A percentile compares a stretch with the other conserved stretches of the same genome.
These are phyloP conservation scores for Lactarius indigo DNA, from an alignment of 768 basidiomycete genomes.

Conservation along the genomic window DNA sequence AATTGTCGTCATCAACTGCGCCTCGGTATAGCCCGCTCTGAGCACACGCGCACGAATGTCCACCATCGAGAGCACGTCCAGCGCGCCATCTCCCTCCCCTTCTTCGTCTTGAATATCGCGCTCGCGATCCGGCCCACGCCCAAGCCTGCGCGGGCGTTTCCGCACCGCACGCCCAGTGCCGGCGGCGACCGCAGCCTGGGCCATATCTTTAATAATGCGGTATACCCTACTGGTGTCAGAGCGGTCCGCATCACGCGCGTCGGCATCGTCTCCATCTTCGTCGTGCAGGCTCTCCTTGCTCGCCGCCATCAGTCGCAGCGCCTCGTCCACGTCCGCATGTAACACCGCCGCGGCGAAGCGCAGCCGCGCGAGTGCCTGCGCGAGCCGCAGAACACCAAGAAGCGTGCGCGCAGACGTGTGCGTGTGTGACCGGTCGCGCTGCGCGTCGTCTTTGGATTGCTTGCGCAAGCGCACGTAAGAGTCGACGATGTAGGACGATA, in stretches of 20 bases:
- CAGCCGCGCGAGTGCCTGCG: constrained; percentile 91
- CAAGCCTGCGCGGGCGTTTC: constrained; percentile 52
- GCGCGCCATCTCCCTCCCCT: constrained; percentile 39
- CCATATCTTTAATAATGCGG: constrained; percentile 88
- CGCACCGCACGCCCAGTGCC: constrained; percentile 39
- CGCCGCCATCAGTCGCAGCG: constrained; percentile 93
- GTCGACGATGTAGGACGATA: constrained; percentile 91
- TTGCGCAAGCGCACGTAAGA: constrained; percentile 95
- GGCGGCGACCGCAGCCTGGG: constrained; percentile 35
- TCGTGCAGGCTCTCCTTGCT: constrained; percentile 90
- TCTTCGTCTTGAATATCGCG: constrained; percentile 61
- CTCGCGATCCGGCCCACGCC: constrained; percentile 57
- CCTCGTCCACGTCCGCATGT: constrained; percentile 91
- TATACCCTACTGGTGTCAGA: constrained; percentile 83
- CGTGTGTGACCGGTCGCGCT: constrained; percentile 84
- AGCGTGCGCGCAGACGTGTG: constrained; percentile 97
- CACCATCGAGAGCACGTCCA: constrained; percentile 70
- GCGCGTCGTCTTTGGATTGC: constrained; percentile 85
- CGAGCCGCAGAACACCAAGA: constrained; percentile 87
- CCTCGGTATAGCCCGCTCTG: constrained; percentile 87
- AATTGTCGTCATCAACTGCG: constrained; percentile 83
- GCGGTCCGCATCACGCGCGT: constrained; percentile 58
- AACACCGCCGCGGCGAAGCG: constrained; percentile 80
- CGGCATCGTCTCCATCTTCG: constrained; percentile 61
- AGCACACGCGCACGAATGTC: constrained; percentile 85